Evolutionary conservation across 257 asterid genomes (phyloP), one percentile per base, ranked within the genome.

Genomic region (Solanum chaucha): DNA sequence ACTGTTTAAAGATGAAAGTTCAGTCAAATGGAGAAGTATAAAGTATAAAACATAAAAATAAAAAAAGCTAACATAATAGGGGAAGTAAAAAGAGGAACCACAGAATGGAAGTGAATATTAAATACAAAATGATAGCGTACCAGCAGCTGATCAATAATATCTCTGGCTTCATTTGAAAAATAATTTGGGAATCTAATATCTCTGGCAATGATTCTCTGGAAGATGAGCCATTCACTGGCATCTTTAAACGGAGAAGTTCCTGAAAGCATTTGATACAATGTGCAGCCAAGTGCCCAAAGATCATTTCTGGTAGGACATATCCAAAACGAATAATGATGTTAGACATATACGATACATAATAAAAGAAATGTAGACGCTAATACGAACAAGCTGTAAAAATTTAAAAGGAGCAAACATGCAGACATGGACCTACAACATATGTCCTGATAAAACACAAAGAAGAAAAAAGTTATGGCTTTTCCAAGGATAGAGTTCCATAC

Each of bases 271-370:
- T 96, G 99, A 93, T 92, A 96, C 91, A 97, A 65, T 73, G 98
- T 97, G 95, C 99, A 97, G 89, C 99, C 99, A 89, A 97, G 98
- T 36, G 99, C 98, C 99, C 99, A 97, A 72, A 97, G 98, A 92
- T 97, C 99, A 88, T 96, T 97, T 94, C 99, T 97, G 95, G 88
- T 92, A 51, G 24, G 68, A 85, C 19, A 64, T 84, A 34, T 82
- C 68, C 88, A 80, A 65, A 87, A 68, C 36, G 22, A 59, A 87
- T 83, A 82, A 84, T 28, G 67, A 83, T 48, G 86, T 59, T 40
- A 77, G 46, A 87, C 35, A 74, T 44, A 78, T 73, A n/a, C 24
- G 30, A 88, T 32, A 5, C 41, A 41, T 46, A 80, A 38, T 74
- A 36, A 74, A 72, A 38, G 19, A 75, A 75, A 75, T 24, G 35